phyloP scores from a whole-genome alignment of 2,329 filamentous ascomycete genomes.

The Claviceps citrina region DNA sequence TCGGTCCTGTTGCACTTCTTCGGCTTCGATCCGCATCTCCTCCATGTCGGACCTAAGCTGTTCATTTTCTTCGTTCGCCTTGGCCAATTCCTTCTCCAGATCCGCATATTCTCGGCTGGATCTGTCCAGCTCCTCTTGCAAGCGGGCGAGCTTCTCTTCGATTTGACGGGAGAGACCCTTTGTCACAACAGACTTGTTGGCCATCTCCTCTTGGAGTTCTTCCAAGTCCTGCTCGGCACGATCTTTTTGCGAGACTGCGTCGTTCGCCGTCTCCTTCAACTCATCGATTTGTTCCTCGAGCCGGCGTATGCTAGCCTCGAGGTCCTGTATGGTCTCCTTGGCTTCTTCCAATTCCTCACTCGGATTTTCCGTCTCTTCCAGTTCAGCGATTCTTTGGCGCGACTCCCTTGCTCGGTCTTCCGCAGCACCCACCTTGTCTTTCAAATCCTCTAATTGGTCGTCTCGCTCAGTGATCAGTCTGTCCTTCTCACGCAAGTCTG shows the following conservation, averaged over 20 bases:
- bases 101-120: conserved; percentile 31
- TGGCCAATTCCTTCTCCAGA: conserved; percentile 35
- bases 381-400: conserved; percentile 33
- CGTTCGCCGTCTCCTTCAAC: conserved; percentile 36
- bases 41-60: conserved; percentile 29
- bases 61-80: conserved; percentile 31
- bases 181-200: conserved; percentile 62
- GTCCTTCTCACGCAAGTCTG: conserved; percentile 61
- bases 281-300: conserved; percentile 40
- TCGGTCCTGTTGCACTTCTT: conserved; percentile 15
- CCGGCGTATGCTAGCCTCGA: conserved; percentile 38
- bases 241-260: conserved; percentile 38
- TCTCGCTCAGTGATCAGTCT: conserved; percentile 57
- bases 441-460: conserved; percentile 56
- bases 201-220: conserved; percentile 60
- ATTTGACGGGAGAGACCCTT: conserved; percentile 61
- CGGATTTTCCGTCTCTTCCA: conserved; percentile 40
- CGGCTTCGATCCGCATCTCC: conserved; percentile 21
- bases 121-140: conserved; percentile 50
- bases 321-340: conserved; percentile 41
- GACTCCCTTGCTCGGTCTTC: conserved; percentile 44
- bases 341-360: conserved; percentile 39
- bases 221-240: conserved; percentile 44
- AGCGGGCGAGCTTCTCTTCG: conserved; percentile 50
- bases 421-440: conserved; percentile 35